Base-by-base conservation (phyloP, 2,329 filamentous ascomycete species). In the Xylariaceae sp. region DNA sequence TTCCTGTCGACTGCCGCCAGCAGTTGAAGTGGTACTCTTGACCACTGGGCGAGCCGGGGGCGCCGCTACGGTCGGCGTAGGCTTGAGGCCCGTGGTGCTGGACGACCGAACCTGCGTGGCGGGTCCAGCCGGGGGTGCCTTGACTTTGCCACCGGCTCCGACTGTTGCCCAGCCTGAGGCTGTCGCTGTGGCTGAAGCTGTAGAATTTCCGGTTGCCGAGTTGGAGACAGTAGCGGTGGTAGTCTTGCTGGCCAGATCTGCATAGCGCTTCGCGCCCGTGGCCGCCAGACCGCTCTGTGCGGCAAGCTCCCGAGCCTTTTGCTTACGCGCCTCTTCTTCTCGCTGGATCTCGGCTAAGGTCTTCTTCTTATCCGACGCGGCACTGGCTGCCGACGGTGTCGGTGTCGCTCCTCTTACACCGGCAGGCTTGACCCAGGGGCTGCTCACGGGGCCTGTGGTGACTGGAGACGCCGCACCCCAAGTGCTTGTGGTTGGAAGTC, bases 261-360 rank as follows among this genome's bases (percentile, higher is more conserved):
- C 90, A 62, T 97, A 97, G 40, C 90, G 85, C 70, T 97, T 97
- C 27, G 85, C 84, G 8, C 71, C 61, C 29, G 71, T 62, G 13
- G 69, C 60, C 15, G 71, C 65, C 9, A 70, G 61, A 16, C 62
- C 58, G 17, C 69, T 63, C 51, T 78, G 76, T 3, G 63, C 61
- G 3, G 71, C 64, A 5, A 62, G 53, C 33, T 77, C 70, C 49
- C 65, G 69, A 2, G 79, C 76, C 60, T 84, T 87, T 54, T 84
- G 81, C 73, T 98, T 98, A 49, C 86, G 82, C 13, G 76, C 74
- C 59, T 97, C 92, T 58, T 98, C 92, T 65, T 98, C 92, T 47
- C 89, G 89, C 61, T 97, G 92, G 43, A 98, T 97, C 51, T 97
- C 90, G 16, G 88, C 87, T 31, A 97, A 71, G 0, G 88, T 95